Conservation (phyloP, 306 rosid species). For the Vigna hirtella region DNA sequence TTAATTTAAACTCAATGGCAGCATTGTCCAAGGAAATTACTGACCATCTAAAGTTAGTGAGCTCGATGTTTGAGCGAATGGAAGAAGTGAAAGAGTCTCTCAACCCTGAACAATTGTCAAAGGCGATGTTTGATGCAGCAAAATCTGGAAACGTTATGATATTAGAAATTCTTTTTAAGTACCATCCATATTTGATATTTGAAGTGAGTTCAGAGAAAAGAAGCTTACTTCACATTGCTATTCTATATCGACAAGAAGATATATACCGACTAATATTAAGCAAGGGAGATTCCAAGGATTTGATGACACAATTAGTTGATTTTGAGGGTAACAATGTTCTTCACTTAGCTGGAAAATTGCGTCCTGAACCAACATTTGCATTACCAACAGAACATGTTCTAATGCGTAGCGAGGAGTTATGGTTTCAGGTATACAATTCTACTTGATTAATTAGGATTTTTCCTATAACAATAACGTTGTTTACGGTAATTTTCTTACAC, state of each 20-base stretch:
- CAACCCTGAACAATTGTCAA: neutral
- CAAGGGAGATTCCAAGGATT: conserved; percentile 11
- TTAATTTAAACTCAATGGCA: neutral
- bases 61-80: conserved; percentile 9
- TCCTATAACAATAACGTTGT: neutral
- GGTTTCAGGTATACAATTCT: too few relatives aligned
- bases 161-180: neutral
- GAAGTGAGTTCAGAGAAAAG: conserved; percentile 16
- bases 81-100: conserved; percentile 1
- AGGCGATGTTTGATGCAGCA: conserved; percentile 35
- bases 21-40: neutral
- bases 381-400: neutral
- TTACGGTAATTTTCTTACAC: too few relatives aligned
- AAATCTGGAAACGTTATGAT: conserved; percentile 9
- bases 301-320: conserved; percentile 13
- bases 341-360: conserved; percentile 12
- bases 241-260: neutral
- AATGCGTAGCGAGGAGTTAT: neutral
- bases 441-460: too few relatives aligned
- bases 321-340: conserved; percentile 35
- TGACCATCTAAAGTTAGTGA: neutral
- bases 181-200: conserved; percentile 9
- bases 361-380: neutral
- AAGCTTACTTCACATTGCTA: conserved; percentile 32
- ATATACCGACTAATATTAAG: conserved; percentile 22